A percentile compares a stretch with the other conserved stretches of the same genome.
These are phyloP conservation scores for Acanthamoeba lenticulata DNA, from an alignment of 208 protist genomes.

Conservation along the genomic window DNA sequence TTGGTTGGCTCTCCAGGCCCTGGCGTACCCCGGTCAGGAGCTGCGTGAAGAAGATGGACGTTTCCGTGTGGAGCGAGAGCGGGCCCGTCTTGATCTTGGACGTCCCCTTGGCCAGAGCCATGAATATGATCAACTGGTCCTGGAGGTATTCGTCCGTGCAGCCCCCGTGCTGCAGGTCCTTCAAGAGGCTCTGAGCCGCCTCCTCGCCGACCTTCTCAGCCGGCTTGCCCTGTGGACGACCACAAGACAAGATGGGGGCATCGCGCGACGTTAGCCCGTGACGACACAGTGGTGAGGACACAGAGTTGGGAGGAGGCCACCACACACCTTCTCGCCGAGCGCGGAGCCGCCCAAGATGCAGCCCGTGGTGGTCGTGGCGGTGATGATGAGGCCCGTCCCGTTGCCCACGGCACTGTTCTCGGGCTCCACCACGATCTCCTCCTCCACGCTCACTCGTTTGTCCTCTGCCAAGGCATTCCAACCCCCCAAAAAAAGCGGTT, in stretches of 20 bases:
- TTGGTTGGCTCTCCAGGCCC: too few species aligned
- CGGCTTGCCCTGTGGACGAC: constrained; percentile 11
- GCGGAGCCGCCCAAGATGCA: constrained; percentile 71
- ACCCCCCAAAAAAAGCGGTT: neutral
- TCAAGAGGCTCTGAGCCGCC: constrained; percentile 64
- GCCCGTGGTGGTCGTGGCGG: constrained; percentile 72
- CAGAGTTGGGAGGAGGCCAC: too few species aligned
- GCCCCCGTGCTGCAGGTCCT: constrained; percentile 76
- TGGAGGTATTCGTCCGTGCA: constrained; percentile 81
- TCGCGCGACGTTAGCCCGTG: too few species aligned
- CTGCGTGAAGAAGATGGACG: constrained; percentile 77
- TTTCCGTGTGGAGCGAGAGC: constrained; percentile 80
- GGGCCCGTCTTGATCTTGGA: constrained; percentile 76
- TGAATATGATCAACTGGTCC: constrained; percentile 85
- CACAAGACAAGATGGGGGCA: too few species aligned
- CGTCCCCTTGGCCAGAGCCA: constrained; percentile 81
- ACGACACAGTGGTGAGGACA: too few species aligned
- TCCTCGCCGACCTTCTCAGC: constrained; percentile 74
- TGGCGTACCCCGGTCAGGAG: constrained; percentile 71
- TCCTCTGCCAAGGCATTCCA: neutral
- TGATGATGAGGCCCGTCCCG: constrained; percentile 72
- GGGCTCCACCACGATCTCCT: constrained; percentile 53
- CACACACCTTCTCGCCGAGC: constrained; percentile 64
- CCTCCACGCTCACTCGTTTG: neutral
- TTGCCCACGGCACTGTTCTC: neutral